Base-by-base conservation (phyloP, 2,329 filamentous ascomycete species). In the Sporothrix schenckii region DNA sequence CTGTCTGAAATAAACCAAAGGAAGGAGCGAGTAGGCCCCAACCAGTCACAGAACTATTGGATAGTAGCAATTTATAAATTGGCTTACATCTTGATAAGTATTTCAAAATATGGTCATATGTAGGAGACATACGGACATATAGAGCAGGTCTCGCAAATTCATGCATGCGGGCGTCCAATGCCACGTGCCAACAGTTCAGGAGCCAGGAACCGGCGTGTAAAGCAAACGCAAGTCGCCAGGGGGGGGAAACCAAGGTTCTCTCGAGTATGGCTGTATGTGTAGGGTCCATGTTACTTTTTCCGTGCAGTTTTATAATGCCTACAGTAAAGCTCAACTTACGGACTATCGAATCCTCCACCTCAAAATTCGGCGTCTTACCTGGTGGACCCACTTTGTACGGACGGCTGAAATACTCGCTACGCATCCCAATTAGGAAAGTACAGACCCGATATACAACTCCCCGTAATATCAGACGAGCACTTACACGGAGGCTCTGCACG, bases 351-450 rank as follows among this genome's bases (percentile, higher is more conserved):
- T 41, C 5, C 34, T 60, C 56, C 19, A 10, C 41, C 1, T 1
- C 34, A 34, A 9, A 1, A 10, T 10, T n/a, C 56, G 24, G 9
- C n/a, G 13, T 14, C 4, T 49, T 21, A 16, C 27, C 13, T 11
- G 9, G 21, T 27, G 13, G 61, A 52, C 61, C 61, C 61, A 66
- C 47, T 52, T 6, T 52, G 7, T 21, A 6, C 27, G 24, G 11
- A 34, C 27, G 34, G 34, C 6, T 34, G 30, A 24, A 30, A 9
- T 11, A 41, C 41, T 16, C 1, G 2, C n/a, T 21, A 27, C 13
- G 27, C 9, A 41, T 54, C 49, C 63, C 30, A 19, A 53, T 11
- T 41, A 66, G 63, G 63, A 66, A 66, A 66, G 16, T 39, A 66
- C 63, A 49, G 63, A 49, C 49, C 47, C 63, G 63, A 30, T 11